Evolutionary conservation across 2,329 filamentous ascomycete species (phyloP).

Genomic region (Aspergillus aculeatus): DNA sequence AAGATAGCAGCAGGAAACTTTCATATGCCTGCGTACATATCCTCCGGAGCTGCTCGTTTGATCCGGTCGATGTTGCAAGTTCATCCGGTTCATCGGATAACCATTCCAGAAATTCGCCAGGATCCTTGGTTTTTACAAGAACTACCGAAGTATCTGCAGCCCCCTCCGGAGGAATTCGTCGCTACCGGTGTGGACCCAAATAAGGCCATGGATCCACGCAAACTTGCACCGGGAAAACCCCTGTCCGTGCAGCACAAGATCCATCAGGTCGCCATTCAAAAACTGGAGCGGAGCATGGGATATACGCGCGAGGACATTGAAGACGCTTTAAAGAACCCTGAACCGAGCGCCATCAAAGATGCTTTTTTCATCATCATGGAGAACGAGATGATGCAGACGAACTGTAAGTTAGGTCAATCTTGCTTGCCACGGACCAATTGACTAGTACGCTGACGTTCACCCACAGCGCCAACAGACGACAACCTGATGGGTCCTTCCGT

Average conservation of each 20-base stretch:
- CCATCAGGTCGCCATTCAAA: constrained; percentile 87
- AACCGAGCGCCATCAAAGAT: constrained; percentile 97
- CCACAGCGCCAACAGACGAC: constrained; percentile 38
- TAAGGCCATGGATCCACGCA: constrained; percentile 80
- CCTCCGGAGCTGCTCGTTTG: constrained; percentile 67
- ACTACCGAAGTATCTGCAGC: constrained; percentile 80
- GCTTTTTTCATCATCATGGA: constrained; percentile 97
- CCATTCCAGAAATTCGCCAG: constrained; percentile 86
- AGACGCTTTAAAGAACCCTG: constrained; percentile 84
- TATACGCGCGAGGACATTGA: constrained; percentile 94
- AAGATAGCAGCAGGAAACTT: constrained; percentile 96
- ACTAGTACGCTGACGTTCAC: constrained; percentile 13
- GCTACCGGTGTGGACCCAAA: constrained; percentile 93
- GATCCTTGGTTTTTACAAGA: constrained; percentile 93
- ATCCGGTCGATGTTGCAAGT: constrained; percentile 95
- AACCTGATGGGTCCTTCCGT: constrained; percentile 30
- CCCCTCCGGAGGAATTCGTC: constrained; percentile 85
- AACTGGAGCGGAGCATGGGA: constrained; percentile 97
- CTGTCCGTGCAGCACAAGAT: constrained; percentile 81
- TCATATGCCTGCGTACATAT: constrained; percentile 87
- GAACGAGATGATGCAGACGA: constrained; percentile 94
- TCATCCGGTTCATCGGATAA: constrained; percentile 90
- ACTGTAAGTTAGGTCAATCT: constrained; percentile 64
- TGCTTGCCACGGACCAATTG: neutral
- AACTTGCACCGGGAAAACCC: constrained; percentile 76